Percentiles rank a stretch among this genome's conserved stretches.
phyloP scores from a whole-genome alignment of 1,284 basidiomycete species.

The Cutaneotrichosporon dermatis region DNA sequence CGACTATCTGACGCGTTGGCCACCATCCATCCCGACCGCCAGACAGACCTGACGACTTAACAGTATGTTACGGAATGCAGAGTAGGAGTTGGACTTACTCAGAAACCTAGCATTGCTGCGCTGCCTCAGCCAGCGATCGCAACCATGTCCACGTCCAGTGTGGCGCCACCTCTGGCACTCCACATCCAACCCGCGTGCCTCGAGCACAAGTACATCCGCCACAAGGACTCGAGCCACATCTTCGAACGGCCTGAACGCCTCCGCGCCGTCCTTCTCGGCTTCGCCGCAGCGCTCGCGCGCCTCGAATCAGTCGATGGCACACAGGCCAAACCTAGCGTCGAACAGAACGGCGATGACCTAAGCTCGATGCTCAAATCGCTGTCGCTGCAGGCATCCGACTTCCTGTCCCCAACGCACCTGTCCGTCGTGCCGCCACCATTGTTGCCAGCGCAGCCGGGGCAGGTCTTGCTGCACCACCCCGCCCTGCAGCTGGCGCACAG shows the following conservation, averaged over 20 bases:
- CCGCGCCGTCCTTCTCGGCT: slow-evolving; percentile 70
- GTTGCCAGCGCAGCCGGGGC: slow-evolving; percentile 25
- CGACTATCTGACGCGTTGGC: background rate
- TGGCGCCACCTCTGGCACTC: slow-evolving; percentile 35
- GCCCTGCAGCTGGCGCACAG: slow-evolving; percentile 44
- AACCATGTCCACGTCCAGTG: no score
- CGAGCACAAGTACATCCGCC: slow-evolving; percentile 71
- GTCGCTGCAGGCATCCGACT: slow-evolving; percentile 20
- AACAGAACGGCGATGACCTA: slow-evolving; percentile 17
- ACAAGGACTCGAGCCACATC: slow-evolving; percentile 64
- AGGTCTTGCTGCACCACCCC: slow-evolving; percentile 39
- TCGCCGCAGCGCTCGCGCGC: slow-evolving; percentile 69
- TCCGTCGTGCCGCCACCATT: slow-evolving; percentile 28
- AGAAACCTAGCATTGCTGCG: no score
- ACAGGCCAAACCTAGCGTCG: no score
- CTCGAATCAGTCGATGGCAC: slow-evolving; percentile 54
- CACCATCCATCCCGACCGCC: background rate
- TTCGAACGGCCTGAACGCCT: slow-evolving; percentile 88
- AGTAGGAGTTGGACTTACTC: no score
- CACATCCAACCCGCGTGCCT: slow-evolving; percentile 49
- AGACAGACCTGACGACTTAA: background rate
- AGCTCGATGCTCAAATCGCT: slow-evolving; percentile 33
- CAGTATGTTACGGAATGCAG: background rate
- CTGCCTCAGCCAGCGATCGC: no score
- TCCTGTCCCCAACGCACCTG: slow-evolving; percentile 23